These are phyloP conservation scores for Silene uniflora DNA, from an alignment of 148 eudicot genomes.

Conservation along the genomic window DNA sequence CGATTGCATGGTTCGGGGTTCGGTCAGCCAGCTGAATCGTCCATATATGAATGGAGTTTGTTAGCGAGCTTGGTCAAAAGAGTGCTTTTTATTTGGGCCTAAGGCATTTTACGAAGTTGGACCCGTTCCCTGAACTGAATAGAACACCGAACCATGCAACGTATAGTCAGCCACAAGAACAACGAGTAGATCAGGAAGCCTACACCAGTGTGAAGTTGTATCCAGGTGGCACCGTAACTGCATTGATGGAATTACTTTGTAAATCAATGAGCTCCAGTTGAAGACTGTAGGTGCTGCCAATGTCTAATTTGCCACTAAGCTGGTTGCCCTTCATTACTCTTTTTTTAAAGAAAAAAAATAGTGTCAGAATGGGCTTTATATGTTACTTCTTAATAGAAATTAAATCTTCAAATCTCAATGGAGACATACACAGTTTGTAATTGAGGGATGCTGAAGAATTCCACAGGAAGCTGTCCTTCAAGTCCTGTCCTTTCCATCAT, in stretches of 20 bases:
- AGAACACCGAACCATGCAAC: neutral
- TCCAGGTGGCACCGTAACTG: conserved; percentile 7
- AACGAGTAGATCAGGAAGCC: conserved; percentile 9
- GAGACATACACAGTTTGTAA: conserved; percentile 63
- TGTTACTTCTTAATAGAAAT: neutral
- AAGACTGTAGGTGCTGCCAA: conserved; percentile 35
- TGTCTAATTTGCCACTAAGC: conserved; percentile 35
- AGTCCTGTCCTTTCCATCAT: conserved; percentile 55
- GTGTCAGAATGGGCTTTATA: neutral
- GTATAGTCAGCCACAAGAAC: neutral
- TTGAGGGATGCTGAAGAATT: conserved; percentile 54
- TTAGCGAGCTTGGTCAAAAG: too few species aligned
- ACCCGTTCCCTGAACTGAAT: too few species aligned
- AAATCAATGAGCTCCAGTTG: conserved; percentile 48
- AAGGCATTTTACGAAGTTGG: too few species aligned
- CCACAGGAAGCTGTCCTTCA: conserved; percentile 55
- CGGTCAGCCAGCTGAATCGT: neutral
- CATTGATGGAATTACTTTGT: conserved; percentile 34
- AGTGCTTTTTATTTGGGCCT: too few species aligned
- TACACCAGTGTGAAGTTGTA: conserved; percentile 39
- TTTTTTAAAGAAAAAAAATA: neutral
- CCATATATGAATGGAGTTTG: too few species aligned
- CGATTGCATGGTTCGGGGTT: neutral
- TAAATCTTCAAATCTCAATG: neutral
- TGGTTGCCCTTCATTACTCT: conserved; percentile 42